Evolutionary conservation across 1,284 basidiomycete species (phyloP), one percentile per base, ranked within the genome.

Genomic region (Ceratobasidium sp.): DNA sequence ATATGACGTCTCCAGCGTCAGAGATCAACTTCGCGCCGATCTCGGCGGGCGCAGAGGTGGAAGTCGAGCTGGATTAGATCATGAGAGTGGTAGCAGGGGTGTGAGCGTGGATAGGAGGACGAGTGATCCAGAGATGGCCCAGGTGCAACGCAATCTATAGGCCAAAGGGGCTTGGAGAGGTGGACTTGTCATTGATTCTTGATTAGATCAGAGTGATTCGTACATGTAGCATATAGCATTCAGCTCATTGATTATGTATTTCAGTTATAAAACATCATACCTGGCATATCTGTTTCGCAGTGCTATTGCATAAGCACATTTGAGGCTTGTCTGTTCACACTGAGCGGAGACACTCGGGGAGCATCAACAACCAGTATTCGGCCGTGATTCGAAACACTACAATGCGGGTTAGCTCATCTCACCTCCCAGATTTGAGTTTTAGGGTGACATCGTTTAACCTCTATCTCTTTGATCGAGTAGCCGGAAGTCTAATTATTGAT

Each of bases 1-100:
- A 28, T 72, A 72, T 32, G 69, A 72, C 21, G 69, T 72, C 38
- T 69, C 64, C n/a, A 50, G 64, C 0, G 52, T 57, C 2, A 50
- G 64, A 13, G 54, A 57, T 28, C 50, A 26, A 14, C 26, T 57
- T 3, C 52, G 26, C 2, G 38, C 55, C 1, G 64, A 57, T 9
- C 50, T 47, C 16, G 52, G 52, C 4, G 50, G 47, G 11, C 43
- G 30, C 7, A 21, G 61, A 5, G 30, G 61, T 14, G 44, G 46
- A 2, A 63, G 61, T 35, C 26, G 11, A n/a, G 35, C 49, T 38
- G 54, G 54, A 6, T 41, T 52, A 5, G 7, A 21, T 32, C 1
- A 43, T n/a, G 38, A 23, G 23, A 21, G 32, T n/a, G 54, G 28
- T 1, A 30, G 35, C 38, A 9, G 35, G 2, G 8, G n/a, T 7